phyloP scores from a whole-genome alignment of 2,329 filamentous ascomycete genomes.

The Aschersonia sp. region DNA sequence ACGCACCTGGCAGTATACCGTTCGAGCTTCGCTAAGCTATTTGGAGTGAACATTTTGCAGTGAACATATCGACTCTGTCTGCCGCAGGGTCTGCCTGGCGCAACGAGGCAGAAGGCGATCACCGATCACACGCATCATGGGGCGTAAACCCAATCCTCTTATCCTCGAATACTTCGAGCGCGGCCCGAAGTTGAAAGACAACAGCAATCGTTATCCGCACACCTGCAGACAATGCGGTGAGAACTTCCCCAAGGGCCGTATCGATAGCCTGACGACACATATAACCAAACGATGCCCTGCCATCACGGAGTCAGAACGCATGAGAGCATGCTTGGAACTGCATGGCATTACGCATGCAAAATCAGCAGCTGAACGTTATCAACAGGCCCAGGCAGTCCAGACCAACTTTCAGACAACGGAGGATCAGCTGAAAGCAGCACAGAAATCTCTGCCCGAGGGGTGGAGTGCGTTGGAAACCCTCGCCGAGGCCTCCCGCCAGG shows the following conservation, averaged over 20 bases:
- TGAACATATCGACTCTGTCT: too few relatives aligned
- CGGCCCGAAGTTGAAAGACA: slow-evolving; percentile 74
- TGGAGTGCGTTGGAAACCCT: slow-evolving; percentile 77
- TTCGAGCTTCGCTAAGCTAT: neutral
- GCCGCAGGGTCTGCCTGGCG: too few relatives aligned
- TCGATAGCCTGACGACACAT: slow-evolving; percentile 69
- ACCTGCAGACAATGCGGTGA: slow-evolving; percentile 82
- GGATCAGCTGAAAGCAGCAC: slow-evolving; percentile 9
- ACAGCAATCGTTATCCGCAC: slow-evolving; percentile 83
- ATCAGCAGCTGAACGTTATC: slow-evolving; percentile 16
- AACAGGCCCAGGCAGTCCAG: slow-evolving; percentile 4
- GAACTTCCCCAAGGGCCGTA: slow-evolving; percentile 78
- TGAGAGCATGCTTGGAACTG: slow-evolving; percentile 59
- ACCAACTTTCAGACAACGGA: slow-evolving; percentile 11
- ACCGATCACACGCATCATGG: slow-evolving; percentile 38
- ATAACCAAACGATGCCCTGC: slow-evolving; percentile 78
- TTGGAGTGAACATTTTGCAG: neutral
- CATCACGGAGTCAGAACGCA: slow-evolving; percentile 58
- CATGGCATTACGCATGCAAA: slow-evolving; percentile 50
- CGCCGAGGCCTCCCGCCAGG: slow-evolving; percentile 74
- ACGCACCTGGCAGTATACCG: neutral
- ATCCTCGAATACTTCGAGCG: slow-evolving; percentile 82
- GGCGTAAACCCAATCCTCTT: slow-evolving; percentile 68
- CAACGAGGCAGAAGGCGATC: slow-evolving; percentile 1
- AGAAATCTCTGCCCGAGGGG: slow-evolving; percentile 33